phyloP scores from a whole-genome alignment of 306 rosid species.

The Calophaca sinica region DNA sequence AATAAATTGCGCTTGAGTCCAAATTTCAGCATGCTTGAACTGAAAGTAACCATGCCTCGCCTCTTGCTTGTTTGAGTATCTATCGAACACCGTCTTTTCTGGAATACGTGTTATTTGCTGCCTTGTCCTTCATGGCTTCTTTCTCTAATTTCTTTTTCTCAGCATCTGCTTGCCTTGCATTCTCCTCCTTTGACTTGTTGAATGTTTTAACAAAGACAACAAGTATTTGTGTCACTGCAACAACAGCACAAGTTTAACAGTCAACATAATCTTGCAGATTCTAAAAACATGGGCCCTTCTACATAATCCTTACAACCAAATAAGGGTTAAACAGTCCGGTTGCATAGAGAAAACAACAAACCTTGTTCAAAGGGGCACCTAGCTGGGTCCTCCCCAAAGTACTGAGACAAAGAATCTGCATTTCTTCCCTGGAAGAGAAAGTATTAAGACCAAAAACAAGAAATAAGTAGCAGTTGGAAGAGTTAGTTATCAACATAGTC shows the following conservation, averaged over 20 bases:
- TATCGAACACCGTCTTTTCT: constrained; percentile 55
- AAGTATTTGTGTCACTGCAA: constrained; percentile 93
- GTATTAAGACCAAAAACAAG: constrained; percentile 40
- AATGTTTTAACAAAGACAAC: constrained; percentile 83
- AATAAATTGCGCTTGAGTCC: constrained; percentile 38
- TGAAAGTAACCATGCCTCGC: constrained; percentile 14
- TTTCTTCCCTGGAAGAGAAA: constrained; percentile 80
- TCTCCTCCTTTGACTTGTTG: constrained; percentile 94
- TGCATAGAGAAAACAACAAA: constrained; percentile 48
- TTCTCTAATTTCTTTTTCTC: constrained; percentile 89
- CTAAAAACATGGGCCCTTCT: neutral
- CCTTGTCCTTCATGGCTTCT: constrained; percentile 89
- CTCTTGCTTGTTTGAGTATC: constrained; percentile 36
- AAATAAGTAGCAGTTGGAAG: constrained; percentile 36
- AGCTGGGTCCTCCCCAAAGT: constrained; percentile 99
- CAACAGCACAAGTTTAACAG: constrained; percentile 26
- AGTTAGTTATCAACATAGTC: constrained; percentile 23
- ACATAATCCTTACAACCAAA: too few relatives aligned
- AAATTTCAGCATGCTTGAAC: constrained; percentile 8
- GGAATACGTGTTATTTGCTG: constrained; percentile 49
- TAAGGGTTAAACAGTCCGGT: neutral
- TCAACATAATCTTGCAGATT: constrained; percentile 2
- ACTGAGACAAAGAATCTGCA: constrained; percentile 95
- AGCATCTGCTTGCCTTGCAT: constrained; percentile 82
- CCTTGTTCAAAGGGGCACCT: constrained; percentile 99